These are phyloP conservation scores for Septoria petroselini DNA, from an alignment of 2,329 filamentous ascomycete species.

Conservation along the genomic window DNA sequence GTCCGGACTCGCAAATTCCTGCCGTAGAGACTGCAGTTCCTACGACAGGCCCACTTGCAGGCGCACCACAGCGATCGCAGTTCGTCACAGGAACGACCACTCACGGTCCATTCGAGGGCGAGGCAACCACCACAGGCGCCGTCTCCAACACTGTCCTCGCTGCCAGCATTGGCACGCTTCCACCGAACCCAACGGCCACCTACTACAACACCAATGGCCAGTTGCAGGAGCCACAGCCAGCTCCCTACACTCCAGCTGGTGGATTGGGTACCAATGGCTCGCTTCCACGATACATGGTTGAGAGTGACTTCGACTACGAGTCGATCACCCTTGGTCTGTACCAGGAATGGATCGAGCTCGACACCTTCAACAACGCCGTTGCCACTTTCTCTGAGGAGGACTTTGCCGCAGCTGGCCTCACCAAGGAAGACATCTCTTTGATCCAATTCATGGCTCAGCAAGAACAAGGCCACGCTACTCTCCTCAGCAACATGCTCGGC, in stretches of 20 bases:
- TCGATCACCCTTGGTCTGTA: constrained; percentile 72
- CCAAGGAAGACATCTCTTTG: constrained; percentile 64
- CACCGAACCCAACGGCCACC: constrained; percentile 60
- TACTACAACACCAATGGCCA: constrained; percentile 69
- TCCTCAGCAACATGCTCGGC: constrained; percentile 75
- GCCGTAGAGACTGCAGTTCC: constrained; percentile 38
- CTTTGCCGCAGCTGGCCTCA: constrained; percentile 66
- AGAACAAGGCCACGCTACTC: constrained; percentile 72
- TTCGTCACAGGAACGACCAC: constrained; percentile 58
- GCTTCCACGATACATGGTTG: constrained; percentile 69
- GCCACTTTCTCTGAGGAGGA: constrained; percentile 66
- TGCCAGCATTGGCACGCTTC: constrained; percentile 56
- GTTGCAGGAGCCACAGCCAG: constrained; percentile 65
- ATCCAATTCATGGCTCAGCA: constrained; percentile 76
- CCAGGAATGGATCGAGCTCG: constrained; percentile 81
- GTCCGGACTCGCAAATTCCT: constrained; percentile 44
- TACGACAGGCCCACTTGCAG: constrained; percentile 36
- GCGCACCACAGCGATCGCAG: constrained; percentile 47
- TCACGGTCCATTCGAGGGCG: constrained; percentile 67
- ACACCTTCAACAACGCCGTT: constrained; percentile 75
- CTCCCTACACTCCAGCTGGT: constrained; percentile 67
- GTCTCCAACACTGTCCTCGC: constrained; percentile 58
- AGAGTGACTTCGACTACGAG: constrained; percentile 81
- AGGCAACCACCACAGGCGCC: constrained; percentile 67
- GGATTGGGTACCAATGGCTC: constrained; percentile 76